Conservation (phyloP, 345 rosid genomes). For the Populus ilicifolia region DNA sequence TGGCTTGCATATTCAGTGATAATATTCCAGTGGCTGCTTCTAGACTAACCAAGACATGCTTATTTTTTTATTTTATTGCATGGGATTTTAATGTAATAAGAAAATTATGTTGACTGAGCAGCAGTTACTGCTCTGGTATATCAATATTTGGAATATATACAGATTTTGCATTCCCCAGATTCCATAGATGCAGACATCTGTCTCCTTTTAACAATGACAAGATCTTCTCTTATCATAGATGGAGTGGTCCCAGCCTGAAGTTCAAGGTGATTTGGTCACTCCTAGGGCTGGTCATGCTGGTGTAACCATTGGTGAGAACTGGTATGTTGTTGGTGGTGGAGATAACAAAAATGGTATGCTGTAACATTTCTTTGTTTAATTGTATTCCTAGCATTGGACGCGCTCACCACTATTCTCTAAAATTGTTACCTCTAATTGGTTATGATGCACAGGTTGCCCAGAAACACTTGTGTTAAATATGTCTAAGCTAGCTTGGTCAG, state of each 20-base stretch:
- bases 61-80: not conserved
- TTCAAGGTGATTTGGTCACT: constrained; percentile 63
- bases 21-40: not conserved
- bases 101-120: not conserved
- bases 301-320: constrained; percentile 67
- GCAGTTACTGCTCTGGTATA: not conserved
- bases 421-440: not conserved
- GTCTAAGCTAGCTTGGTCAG: constrained; percentile 84
- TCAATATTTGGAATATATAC: not conserved
- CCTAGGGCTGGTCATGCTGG: constrained; percentile 96
- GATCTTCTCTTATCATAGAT: constrained; percentile 47
- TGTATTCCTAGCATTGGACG: constrained; percentile 3
- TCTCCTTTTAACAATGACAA: constrained; percentile 5
- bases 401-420: not conserved
- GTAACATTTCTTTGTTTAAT: constrained; percentile 2
- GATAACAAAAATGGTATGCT: constrained; percentile 79
- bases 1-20: not conserved
- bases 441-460: constrained; percentile 52
- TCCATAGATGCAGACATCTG: not conserved
- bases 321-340: constrained; percentile 96
- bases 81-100: not conserved
- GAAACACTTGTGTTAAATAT: constrained; percentile 82
- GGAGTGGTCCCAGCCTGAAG: constrained; percentile 93
- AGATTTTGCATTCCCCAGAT: not conserved
- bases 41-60: not conserved